Percentiles rank a stretch among this genome's conserved stretches.
phyloP scores from a whole-genome alignment of 441 rosid species.

The Populus hybrid region DNA sequence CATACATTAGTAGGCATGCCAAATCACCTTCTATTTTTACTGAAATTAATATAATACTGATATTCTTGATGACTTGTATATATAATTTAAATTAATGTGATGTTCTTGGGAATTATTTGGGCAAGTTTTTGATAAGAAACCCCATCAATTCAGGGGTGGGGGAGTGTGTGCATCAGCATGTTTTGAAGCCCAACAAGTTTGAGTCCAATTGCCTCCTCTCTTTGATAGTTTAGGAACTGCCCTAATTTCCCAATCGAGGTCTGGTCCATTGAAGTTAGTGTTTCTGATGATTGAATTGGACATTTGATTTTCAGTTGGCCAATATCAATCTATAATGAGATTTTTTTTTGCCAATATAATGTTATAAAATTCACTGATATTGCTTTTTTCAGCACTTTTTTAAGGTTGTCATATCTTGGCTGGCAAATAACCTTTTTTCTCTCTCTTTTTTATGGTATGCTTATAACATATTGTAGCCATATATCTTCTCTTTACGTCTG shows the following conservation, averaged over 20 bases:
- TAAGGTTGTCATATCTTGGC: not conserved
- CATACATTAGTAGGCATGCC: not conserved
- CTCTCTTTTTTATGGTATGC: not conserved
- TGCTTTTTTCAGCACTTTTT: not conserved
- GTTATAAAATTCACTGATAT: not conserved
- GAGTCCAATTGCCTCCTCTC: not conserved
- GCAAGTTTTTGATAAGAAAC: not conserved
- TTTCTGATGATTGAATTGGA: no score
- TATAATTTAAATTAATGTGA: not conserved
- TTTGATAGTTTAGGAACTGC: not conserved
- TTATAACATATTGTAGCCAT: not conserved
- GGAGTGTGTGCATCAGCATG: not conserved
- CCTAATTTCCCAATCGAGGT: not conserved
- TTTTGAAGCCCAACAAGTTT: not conserved
- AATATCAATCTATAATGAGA: not conserved
- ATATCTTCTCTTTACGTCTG: constrained; percentile 4
- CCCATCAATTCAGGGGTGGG: not conserved
- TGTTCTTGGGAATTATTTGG: not conserved
- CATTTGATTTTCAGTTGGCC: no score
- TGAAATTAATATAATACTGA: no score
- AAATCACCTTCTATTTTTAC: not conserved
- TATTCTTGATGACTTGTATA: not conserved
- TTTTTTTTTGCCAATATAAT: not conserved
- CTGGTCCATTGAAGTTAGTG: not conserved
- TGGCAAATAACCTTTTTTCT: no score